Evolutionary conservation across 1,284 basidiomycete genomes (phyloP).

Genomic region (Phenoliferia sp.): DNA sequence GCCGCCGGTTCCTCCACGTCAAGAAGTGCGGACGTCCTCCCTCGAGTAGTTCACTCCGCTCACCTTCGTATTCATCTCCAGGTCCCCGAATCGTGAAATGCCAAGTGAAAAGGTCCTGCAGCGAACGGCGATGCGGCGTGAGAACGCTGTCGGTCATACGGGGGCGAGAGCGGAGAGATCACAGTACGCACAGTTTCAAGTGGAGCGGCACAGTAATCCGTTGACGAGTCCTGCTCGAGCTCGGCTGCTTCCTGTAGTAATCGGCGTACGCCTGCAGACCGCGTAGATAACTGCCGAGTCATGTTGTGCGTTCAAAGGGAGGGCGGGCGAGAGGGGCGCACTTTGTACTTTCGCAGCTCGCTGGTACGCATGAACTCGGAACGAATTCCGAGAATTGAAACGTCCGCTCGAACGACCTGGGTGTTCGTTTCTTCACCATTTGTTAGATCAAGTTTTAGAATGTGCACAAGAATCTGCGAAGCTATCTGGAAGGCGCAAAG

Average conservation of each 20-base stretch:
- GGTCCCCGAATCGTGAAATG: conserved; percentile 92
- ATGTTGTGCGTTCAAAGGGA: background rate
- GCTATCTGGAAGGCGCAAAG: too few relatives aligned
- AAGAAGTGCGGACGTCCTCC: background rate
- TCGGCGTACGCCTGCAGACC: conserved; percentile 45
- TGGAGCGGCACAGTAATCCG: conserved; percentile 79
- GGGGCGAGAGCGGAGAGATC: background rate
- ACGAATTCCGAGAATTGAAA: too few relatives aligned
- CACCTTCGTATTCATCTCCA: conserved; percentile 85
- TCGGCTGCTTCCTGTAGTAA: conserved; percentile 95
- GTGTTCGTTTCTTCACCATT: too few relatives aligned
- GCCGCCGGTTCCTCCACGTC: background rate
- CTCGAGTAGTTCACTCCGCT: conserved; percentile 1
- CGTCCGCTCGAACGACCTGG: too few relatives aligned
- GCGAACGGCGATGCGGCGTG: conserved; percentile 31
- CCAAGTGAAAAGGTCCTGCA: conserved; percentile 62
- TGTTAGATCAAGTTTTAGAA: too few relatives aligned
- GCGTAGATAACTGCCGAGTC: conserved; percentile 5
- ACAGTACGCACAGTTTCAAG: conserved; percentile 61
- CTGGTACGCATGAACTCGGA: too few relatives aligned
- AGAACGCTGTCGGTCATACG: background rate
- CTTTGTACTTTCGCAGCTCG: too few relatives aligned
- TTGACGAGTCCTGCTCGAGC: conserved; percentile 69
- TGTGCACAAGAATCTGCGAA: too few relatives aligned
- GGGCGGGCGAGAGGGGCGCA: too few relatives aligned